Base-by-base conservation (phyloP, 768 basidiomycete species). In the Pleurotus djamor region DNA sequence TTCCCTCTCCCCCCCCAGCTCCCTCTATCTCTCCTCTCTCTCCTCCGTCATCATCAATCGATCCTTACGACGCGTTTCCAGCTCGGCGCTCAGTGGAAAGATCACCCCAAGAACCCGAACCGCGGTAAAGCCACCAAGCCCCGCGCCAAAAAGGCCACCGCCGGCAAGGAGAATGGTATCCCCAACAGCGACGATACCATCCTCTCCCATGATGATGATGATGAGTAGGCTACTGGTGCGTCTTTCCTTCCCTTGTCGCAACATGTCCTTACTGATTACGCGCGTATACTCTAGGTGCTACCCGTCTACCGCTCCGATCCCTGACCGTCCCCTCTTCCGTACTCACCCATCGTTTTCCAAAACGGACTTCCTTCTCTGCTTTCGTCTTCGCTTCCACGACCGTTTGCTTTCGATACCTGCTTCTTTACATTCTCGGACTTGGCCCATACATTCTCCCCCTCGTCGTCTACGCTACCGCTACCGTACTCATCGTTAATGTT, bases 61-160 rank as follows among this genome's bases (percentile, higher is more conserved):
- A 12, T 41, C 60, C 45, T 41, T 16, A 16, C 38, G 14, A 16
- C 21, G 3, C n/a, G 41, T 32, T 21, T 10, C 36, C 47, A 88
- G 86, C 84, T 88, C 61, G 85, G 79, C 4, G 72, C 67, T 0
- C 58, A 83, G 58, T 87, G 86, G 86, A 77, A 72, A 48, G 78
- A 85, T 58, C 77, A 86, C 0, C 83, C 83, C 1, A 84, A 86
- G 66, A 88, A 88, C 66, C 85, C 86, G 0, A 87, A 84, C 60
- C 80, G 83, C 28, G 86, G 85, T 16, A 77, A 83, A 59, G 79
- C 63, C 6, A 17, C 33, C 37, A 68, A 65, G 54, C 52, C 71
- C 7, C 68, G 66, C 60, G 56, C 35, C 21, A 58, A 63, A 35
- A 48, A 49, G 7, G 37, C 58, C 35, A 52, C 60, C 13, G 48